Conservation (phyloP, 2,329 filamentous ascomycete species). For the Pezicula radicicola region DNA sequence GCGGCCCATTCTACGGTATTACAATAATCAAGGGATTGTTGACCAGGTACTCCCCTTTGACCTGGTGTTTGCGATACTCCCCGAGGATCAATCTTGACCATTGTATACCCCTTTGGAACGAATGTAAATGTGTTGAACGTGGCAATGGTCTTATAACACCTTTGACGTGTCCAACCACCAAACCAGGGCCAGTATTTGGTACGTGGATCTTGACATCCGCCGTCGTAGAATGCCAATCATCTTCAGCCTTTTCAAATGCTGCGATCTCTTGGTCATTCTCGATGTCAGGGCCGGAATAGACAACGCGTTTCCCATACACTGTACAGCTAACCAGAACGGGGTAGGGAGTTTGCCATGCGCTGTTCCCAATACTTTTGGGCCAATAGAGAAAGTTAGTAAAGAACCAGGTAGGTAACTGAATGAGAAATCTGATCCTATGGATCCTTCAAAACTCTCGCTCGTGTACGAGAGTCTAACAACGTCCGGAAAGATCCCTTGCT, state of each 20-base stretch:
- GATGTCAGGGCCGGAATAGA: constrained; percentile 5
- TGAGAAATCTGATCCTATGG: constrained; percentile 1
- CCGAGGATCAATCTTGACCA: constrained; percentile 8
- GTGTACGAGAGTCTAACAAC: constrained; percentile 5
- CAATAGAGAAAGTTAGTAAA: constrained; percentile 8
- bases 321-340: constrained; percentile 3
- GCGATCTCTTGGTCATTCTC: constrained; percentile 6
- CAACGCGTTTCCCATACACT: constrained; percentile 5
- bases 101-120: constrained; percentile 7
- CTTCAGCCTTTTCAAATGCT: constrained; percentile 8
- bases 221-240: constrained; percentile 8
- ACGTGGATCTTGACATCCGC: constrained; percentile 1
- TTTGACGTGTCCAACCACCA: neutral
- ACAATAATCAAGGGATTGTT: constrained; percentile 24
- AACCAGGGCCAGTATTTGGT: constrained; percentile 1
- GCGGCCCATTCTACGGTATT: constrained; percentile 27
- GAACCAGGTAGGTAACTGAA: neutral
- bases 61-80: constrained; percentile 8
- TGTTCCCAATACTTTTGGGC: constrained; percentile 1
- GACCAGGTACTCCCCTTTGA: constrained; percentile 6
- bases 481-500: constrained; percentile 1
- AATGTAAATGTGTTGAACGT: constrained; percentile 9
- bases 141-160: constrained; percentile 9
- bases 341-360: constrained; percentile 2
- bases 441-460: neutral